A percentile compares a stretch with the other conserved stretches of the same genome.
phyloP scores from a whole-genome alignment of 164 flowering plant species.

The Brasenia schreberi region DNA sequence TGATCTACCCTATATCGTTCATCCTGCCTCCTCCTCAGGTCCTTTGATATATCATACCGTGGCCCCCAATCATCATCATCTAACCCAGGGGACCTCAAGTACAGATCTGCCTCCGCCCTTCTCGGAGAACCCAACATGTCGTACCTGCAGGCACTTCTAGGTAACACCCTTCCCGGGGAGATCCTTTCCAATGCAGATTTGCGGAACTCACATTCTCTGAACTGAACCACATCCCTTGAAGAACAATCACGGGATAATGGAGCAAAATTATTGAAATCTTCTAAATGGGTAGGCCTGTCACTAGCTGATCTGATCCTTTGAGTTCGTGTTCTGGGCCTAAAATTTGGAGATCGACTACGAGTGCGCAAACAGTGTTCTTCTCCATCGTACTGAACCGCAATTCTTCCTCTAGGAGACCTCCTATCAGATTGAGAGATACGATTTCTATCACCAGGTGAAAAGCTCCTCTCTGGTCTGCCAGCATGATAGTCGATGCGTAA shows the following conservation, averaged over 20 bases:
- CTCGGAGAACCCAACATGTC: conserved; percentile 18
- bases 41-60: conserved; percentile 19
- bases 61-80: conserved; percentile 19
- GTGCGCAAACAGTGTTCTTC: conserved; percentile 9
- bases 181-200: conserved; percentile 18
- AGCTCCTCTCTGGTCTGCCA: conserved; percentile 23
- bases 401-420: conserved; percentile 28
- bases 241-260: conserved; percentile 19
- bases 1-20: conserved; percentile 17
- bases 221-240: conserved; percentile 21
- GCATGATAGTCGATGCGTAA: conserved; percentile 13
- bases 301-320: conserved; percentile 24
- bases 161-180: conserved; percentile 25
- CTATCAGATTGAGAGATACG: conserved; percentile 13
- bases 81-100: conserved; percentile 18
- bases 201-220: conserved; percentile 21
- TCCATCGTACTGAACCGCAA: conserved; percentile 7
- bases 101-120: conserved; percentile 26
- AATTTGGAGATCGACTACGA: conserved; percentile 30
- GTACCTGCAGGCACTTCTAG: conserved; percentile 15
- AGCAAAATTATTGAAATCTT: conserved; percentile 14
- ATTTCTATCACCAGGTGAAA: conserved; percentile 27
- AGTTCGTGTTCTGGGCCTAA: conserved; percentile 24
- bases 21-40: conserved; percentile 23
- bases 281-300: conserved; percentile 18